These are phyloP conservation scores for Corymbia calophylla DNA, from an alignment of 441 rosid species.

Conservation along the genomic window DNA sequence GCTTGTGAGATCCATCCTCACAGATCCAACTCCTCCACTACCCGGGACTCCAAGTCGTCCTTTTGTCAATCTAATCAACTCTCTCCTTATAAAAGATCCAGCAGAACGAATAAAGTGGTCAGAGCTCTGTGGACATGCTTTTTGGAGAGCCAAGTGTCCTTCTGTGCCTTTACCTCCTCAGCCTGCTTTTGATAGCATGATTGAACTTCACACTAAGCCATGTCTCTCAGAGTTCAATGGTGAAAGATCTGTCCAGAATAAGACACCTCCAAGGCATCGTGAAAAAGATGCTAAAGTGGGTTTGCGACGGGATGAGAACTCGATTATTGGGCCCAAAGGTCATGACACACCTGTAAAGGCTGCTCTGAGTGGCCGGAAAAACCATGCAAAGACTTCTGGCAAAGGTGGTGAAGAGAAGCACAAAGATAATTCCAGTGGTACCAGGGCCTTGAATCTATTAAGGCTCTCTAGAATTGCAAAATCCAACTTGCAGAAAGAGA, in stretches of 20 bases:
- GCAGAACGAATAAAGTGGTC: conserved; percentile 87
- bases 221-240: conserved; percentile 78
- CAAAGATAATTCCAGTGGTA: conserved; percentile 52
- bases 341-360: conserved; percentile 61
- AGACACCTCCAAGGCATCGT: conserved; percentile 66
- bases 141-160: conserved; percentile 67
- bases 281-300: conserved; percentile 67
- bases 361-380: conserved; percentile 44
- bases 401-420: conserved; percentile 57
- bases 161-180: conserved; percentile 66
- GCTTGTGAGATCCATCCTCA: conserved; percentile 81
- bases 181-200: conserved; percentile 81
- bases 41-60: conserved; percentile 83
- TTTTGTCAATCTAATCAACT: conserved; percentile 74
- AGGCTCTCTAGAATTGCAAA: conserved; percentile 93
- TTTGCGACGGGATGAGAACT: conserved; percentile 59
- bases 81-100: conserved; percentile 93
- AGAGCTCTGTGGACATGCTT: conserved; percentile 83
- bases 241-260: conserved; percentile 50
- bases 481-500: conserved; percentile 83
- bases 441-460: conserved; percentile 69
- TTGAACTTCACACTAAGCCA: conserved; percentile 58
- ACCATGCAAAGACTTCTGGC: conserved; percentile 45
- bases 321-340: conserved; percentile 37
- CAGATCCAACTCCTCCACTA: conserved; percentile 85